Evolutionary conservation across 345 rosid genomes (phyloP).

Genomic region (Citrus unshiu): DNA sequence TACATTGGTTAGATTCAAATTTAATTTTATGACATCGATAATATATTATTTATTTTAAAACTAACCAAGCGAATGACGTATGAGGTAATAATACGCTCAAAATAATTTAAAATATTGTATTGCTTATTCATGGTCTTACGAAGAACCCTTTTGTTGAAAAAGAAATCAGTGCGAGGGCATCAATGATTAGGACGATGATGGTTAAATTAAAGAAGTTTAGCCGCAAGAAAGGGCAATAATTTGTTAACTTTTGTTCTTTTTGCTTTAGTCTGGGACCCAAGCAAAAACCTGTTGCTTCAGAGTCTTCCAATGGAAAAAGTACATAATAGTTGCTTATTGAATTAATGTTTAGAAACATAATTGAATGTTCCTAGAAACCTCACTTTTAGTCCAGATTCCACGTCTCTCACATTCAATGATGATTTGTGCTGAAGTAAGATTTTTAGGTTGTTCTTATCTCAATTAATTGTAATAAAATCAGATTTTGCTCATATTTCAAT

Average conservation of each 20-base stretch:
- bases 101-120: neutral
- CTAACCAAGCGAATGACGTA: too few species aligned
- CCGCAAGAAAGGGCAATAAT: neutral
- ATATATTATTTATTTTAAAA: too few species aligned
- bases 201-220: neutral
- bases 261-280: neutral
- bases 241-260: neutral
- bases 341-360: neutral
- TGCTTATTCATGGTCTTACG: neutral
- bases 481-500: too few species aligned
- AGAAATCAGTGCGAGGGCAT: neutral
- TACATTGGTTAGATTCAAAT: neutral
- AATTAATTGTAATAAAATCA: too few species aligned
- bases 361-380: neutral
- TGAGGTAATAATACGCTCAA: too few species aligned
- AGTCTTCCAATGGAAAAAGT: neutral
- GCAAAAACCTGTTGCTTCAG: neutral
- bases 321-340: too few species aligned
- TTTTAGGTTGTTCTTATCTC: too few species aligned
- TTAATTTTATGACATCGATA: neutral
- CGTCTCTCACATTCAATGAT: too few species aligned
- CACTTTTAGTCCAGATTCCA: too few species aligned
- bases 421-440: too few species aligned
- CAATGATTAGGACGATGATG: neutral
- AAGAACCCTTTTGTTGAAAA: neutral